Conservation (phyloP, 352 stramenopile species). For the Pythium rishiriense region DNA sequence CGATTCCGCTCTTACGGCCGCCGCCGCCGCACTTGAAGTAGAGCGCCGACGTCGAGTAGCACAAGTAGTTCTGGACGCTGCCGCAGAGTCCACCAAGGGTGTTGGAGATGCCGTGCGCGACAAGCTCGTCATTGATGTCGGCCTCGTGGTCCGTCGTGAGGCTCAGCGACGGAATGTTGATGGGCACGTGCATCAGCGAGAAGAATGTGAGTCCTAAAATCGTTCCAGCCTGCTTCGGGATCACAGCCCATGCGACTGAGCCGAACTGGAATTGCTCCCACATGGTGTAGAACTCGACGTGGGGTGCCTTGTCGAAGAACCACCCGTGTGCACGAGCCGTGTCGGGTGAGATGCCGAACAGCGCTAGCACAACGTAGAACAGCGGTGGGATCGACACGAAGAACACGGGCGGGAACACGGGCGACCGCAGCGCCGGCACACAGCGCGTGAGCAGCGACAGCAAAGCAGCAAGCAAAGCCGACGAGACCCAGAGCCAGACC, state of each 20-base stretch:
- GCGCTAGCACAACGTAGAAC: constrained; percentile 67
- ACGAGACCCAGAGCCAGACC: constrained; percentile 72
- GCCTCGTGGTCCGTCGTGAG: constrained; percentile 84
- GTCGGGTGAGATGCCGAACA: constrained; percentile 53
- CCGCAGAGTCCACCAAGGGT: constrained; percentile 79
- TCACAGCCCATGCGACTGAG: constrained; percentile 64
- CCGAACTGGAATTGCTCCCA: constrained; percentile 78
- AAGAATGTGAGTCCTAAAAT: constrained; percentile 91
- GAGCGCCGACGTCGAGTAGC: constrained; percentile 82
- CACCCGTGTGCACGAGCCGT: constrained; percentile 64
- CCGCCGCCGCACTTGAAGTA: constrained; percentile 89
- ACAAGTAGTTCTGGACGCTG: constrained; percentile 92
- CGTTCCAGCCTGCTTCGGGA: constrained; percentile 72
- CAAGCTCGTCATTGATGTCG: constrained; percentile 93
- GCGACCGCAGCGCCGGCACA: constrained; percentile 38
- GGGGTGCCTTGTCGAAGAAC: constrained; percentile 71
- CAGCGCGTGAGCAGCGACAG: constrained; percentile 59
- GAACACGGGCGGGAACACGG: constrained; percentile 74
- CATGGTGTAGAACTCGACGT: constrained; percentile 72
- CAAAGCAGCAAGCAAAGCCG: constrained; percentile 48
- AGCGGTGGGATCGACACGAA: constrained; percentile 80
- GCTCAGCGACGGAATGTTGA: constrained; percentile 93
- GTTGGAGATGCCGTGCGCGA: constrained; percentile 93
- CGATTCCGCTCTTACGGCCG: constrained; percentile 61
- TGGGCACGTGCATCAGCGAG: constrained; percentile 94